phyloP scores from a whole-genome alignment of 805 yeast species.

The Ogataea parapolymorpha region DNA sequence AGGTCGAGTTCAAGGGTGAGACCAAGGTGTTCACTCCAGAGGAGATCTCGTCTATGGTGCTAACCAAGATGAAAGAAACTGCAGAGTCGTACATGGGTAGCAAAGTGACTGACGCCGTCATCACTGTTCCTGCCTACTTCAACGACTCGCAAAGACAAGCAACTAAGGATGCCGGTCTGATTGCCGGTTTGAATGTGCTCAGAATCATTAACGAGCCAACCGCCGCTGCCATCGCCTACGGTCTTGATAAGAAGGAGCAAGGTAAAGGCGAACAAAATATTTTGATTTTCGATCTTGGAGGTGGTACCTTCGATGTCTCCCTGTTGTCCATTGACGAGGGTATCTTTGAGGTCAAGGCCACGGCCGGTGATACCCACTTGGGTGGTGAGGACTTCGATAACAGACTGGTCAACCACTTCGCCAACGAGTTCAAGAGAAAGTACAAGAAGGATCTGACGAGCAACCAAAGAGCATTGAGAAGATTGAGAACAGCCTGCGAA shows the following conservation, averaged over 20 bases:
- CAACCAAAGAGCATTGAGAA: slow-evolving; percentile 96
- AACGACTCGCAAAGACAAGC: slow-evolving; percentile 98
- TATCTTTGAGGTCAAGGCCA: slow-evolving; percentile 94
- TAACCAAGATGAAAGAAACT: slow-evolving; percentile 80
- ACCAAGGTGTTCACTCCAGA: slow-evolving; percentile 87
- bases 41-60: slow-evolving; percentile 91
- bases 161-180: slow-evolving; percentile 95
- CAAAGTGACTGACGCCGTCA: slow-evolving; percentile 85
- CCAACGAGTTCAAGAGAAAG: slow-evolving; percentile 96
- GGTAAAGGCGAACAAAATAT: slow-evolving; percentile 73
- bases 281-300: slow-evolving; percentile 92
- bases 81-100: slow-evolving; percentile 90
- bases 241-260: slow-evolving; percentile 66
- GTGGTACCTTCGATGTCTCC: slow-evolving; percentile 97
- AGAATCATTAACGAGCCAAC: slow-evolving; percentile 97
- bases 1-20: slow-evolving; percentile 83
- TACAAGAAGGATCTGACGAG: slow-evolving; percentile 88
- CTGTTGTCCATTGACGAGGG: slow-evolving; percentile 90
- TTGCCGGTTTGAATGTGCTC: slow-evolving; percentile 92
- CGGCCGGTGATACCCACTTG: slow-evolving; percentile 87
- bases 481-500: slow-evolving; percentile 98
- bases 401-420: slow-evolving; percentile 92
- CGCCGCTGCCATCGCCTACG: slow-evolving; percentile 97
- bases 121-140: slow-evolving; percentile 96
- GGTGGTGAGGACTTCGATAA: slow-evolving; percentile 99